Evolutionary conservation across 305 asterid genomes (phyloP), one percentile per base, ranked within the genome.

Genomic region (Fraxinus latifolia): DNA sequence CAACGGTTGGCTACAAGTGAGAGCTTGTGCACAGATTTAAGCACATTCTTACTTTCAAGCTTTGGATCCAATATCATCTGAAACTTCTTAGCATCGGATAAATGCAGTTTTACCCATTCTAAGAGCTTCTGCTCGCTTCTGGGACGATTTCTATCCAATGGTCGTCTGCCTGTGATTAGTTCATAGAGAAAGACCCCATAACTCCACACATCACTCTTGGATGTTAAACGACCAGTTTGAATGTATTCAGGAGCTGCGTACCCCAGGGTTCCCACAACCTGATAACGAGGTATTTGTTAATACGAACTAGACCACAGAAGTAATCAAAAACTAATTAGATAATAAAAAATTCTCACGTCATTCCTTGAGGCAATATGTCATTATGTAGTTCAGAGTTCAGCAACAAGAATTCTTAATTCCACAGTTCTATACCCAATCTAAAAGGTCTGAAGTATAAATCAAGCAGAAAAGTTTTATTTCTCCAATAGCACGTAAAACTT

Each of bases 211-310:
- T 96, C 99, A 14, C 95, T 94, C 88, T 93, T 96, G 77, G 92
- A 90, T 9, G 98, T 94, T 68, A 94, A 93, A 77, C 93, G 97
- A 2, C 99, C 99, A 0, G 97, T 96, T 86, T 93, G 98, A 67
- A 96, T 42, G 87, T 96, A 96, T 85, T 96, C 99, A 0, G 99
- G 99, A 72, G 99, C 98, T 9, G 98, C 97, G 50, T 96, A 96
- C 23, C 98, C 99, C 91, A 94, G 79, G 0, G 98, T 96, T 80
- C 99, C 99, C 5, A 96, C 97, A 78, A 94, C 94, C 99, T 94
- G 91, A 87, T 27, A 70, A 70, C 36, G 1, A 31, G 23, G 21
- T 11, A 12, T 4, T 67, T 27, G 37, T 62, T 68, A 70, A 70
- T 70, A 70, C 11, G 5, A 53, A n/a, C 65, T 53, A 70, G 75